These are phyloP conservation scores for Magnaporthiopsis incrustans DNA, from an alignment of 2,329 filamentous ascomycete species.

Conservation along the genomic window DNA sequence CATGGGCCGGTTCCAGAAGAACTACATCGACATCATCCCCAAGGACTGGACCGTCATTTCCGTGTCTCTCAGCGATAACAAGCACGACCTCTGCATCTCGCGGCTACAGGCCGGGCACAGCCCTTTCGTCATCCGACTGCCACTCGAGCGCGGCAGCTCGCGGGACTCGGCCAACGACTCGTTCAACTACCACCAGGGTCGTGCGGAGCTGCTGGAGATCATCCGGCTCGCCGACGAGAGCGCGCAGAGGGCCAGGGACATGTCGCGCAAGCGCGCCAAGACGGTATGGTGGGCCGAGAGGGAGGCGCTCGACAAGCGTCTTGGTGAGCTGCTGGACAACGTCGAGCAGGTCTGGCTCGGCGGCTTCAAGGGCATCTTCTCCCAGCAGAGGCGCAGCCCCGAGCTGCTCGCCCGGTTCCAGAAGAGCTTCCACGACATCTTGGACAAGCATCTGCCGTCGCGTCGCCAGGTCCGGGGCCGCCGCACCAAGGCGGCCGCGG, in stretches of 20 bases:
- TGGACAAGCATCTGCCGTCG: conserved; percentile 82
- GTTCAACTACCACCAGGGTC: conserved; percentile 77
- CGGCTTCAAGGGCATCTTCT: conserved; percentile 92
- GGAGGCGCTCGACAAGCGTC: conserved; percentile 66
- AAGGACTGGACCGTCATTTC: conserved; percentile 78
- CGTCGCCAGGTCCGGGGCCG: conserved; percentile 54
- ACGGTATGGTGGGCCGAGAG: conserved; percentile 85
- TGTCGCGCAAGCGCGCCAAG: conserved; percentile 66
- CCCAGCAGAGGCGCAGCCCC: conserved; percentile 52
- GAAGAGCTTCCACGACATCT: conserved; percentile 65
- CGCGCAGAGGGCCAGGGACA: conserved; percentile 65
- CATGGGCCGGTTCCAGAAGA: conserved; percentile 60
- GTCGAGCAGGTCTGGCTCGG: conserved; percentile 93
- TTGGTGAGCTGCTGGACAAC: conserved; percentile 71
- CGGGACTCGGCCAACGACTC: conserved; percentile 70
- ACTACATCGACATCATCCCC: conserved; percentile 83
- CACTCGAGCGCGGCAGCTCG: conserved; percentile 72
- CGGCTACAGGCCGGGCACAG: conserved; percentile 66
- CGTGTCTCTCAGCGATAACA: conserved; percentile 71
- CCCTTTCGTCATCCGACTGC: conserved; percentile 81
- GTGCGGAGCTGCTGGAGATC: conserved; percentile 72
- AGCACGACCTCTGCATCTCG: conserved; percentile 81
- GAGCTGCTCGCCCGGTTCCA: conserved; percentile 68
- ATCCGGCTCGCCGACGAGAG: conserved; percentile 75
- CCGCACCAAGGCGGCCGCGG: conserved; percentile 35